Evolutionary conservation across 257 asterid genomes (phyloP).

Genomic region (Galeopsis tetrahit): DNA sequence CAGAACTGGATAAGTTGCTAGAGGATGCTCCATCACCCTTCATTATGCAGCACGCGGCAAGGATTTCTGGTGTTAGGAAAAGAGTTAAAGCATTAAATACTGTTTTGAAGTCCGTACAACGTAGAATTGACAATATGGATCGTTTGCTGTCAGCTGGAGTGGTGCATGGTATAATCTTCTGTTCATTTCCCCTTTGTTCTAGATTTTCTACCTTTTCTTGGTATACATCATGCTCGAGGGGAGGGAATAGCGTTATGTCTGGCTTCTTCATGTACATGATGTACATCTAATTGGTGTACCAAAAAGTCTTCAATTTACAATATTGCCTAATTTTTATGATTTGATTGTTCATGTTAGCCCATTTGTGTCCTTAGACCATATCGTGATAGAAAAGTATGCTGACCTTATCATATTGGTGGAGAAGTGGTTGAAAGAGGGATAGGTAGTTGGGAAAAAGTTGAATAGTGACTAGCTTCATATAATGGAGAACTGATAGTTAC

Average conservation of each 20-base stretch:
- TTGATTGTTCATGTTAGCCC: not conserved
- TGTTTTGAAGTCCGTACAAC: constrained; percentile 86
- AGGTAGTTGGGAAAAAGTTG: not conserved
- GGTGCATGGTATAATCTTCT: constrained; percentile 52
- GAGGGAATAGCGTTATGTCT: not conserved
- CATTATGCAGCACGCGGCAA: constrained; percentile 93
- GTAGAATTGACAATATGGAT: constrained; percentile 88
- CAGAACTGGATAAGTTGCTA: constrained; percentile 92
- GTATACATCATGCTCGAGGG: constrained; percentile 16
- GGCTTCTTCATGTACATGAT: constrained; percentile 15
- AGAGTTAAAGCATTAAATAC: constrained; percentile 78
- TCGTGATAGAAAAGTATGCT: constrained; percentile 11
- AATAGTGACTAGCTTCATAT: not conserved
- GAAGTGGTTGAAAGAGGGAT: constrained; percentile 22
- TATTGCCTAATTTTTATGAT: not conserved
- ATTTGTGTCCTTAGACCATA: constrained; percentile 5
- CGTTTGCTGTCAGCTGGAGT: constrained; percentile 68
- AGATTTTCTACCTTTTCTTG: constrained; percentile 11
- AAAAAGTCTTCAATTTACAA: not conserved
- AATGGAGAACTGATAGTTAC: constrained; percentile 1
- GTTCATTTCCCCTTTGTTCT: not conserved
- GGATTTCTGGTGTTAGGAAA: constrained; percentile 86
- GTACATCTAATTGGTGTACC: constrained; percentile 8
- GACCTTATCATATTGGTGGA: not conserved
- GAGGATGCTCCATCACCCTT: constrained; percentile 97